Conservation (phyloP, 2,329 filamentous ascomycete genomes). For the Mycocentrospora acerina region DNA sequence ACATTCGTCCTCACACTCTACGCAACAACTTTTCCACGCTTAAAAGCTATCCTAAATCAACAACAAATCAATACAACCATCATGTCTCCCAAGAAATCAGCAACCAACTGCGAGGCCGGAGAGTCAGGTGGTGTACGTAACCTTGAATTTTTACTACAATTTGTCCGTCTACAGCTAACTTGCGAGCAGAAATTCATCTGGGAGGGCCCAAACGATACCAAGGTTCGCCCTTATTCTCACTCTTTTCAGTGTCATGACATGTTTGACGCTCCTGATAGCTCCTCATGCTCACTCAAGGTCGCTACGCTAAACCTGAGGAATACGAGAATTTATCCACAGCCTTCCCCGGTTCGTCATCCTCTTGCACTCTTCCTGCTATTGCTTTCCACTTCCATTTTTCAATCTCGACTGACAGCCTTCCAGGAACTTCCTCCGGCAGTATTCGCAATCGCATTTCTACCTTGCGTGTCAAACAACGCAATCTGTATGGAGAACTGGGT, state of each 20-base stretch:
- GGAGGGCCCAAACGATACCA: constrained; percentile 17
- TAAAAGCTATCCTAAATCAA: neutral
- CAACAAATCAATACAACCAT: constrained; percentile 21
- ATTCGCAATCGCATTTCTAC: constrained; percentile 19
- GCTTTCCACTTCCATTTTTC: neutral
- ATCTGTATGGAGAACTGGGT: constrained; percentile 15
- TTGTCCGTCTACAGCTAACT: neutral
- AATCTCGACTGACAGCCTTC: neutral
- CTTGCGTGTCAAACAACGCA: constrained; percentile 13
- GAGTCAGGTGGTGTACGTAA: constrained; percentile 1
- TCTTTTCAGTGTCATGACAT: constrained; percentile 21
- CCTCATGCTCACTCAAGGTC: constrained; percentile 20
- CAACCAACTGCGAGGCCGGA: neutral
- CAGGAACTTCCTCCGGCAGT: constrained; percentile 9
- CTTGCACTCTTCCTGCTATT: no score
- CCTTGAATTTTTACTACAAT: neutral
- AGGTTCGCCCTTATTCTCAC: neutral
- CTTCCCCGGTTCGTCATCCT: constrained; percentile 14
- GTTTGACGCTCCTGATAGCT: constrained; percentile 13
- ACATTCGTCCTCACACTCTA: no score
- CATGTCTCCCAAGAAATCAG: constrained; percentile 11
- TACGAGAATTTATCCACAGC: constrained; percentile 12
- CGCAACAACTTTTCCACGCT: neutral
- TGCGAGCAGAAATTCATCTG: constrained; percentile 10
- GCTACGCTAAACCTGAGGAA: constrained; percentile 15